Percentiles rank a stretch among this genome's conserved stretches.
Evolutionary conservation across 1,284 basidiomycete species (phyloP).

Genomic region (Clitocybe nebularis): DNA sequence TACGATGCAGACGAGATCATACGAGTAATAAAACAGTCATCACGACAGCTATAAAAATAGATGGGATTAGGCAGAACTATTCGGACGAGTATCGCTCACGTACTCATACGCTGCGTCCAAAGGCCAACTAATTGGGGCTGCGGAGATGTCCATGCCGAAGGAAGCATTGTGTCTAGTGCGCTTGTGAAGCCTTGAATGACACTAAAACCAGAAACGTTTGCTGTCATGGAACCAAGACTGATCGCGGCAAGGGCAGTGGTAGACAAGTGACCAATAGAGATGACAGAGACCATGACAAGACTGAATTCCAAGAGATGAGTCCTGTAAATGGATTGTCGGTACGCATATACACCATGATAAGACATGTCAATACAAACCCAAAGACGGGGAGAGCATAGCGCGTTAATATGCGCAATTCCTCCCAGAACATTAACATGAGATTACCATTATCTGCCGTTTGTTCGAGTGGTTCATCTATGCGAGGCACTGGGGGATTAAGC

Average conservation of each 20-base stretch:
- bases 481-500: slow-evolving; percentile 43
- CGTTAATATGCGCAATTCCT: slow-evolving; percentile 57
- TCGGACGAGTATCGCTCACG: slow-evolving; percentile 21
- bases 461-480: slow-evolving; percentile 40
- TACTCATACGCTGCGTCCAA: slow-evolving; percentile 87
- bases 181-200: slow-evolving; percentile 85
- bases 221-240: slow-evolving; percentile 87
- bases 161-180: slow-evolving; percentile 86
- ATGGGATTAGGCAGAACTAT: not conserved
- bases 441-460: slow-evolving; percentile 24
- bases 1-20: slow-evolving; percentile 18
- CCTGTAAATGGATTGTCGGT: slow-evolving; percentile 31
- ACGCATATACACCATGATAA: not conserved
- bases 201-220: slow-evolving; percentile 56
- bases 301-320: slow-evolving; percentile 79
- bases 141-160: slow-evolving; percentile 86
- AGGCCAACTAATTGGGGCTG: slow-evolving; percentile 84
- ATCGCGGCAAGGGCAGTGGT: slow-evolving; percentile 82
- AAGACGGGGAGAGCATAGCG: slow-evolving; percentile 69
- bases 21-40: slow-evolving; percentile 59
- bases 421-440: slow-evolving; percentile 39
- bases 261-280: slow-evolving; percentile 84
- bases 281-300: slow-evolving; percentile 68
- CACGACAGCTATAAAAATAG: slow-evolving; percentile 52
- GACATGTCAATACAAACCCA: slow-evolving; percentile 37